Evolutionary conservation across 2,329 filamentous ascomycete genomes (phyloP), one percentile per base, ranked within the genome.

Genomic region (Arthroderma sp.): DNA sequence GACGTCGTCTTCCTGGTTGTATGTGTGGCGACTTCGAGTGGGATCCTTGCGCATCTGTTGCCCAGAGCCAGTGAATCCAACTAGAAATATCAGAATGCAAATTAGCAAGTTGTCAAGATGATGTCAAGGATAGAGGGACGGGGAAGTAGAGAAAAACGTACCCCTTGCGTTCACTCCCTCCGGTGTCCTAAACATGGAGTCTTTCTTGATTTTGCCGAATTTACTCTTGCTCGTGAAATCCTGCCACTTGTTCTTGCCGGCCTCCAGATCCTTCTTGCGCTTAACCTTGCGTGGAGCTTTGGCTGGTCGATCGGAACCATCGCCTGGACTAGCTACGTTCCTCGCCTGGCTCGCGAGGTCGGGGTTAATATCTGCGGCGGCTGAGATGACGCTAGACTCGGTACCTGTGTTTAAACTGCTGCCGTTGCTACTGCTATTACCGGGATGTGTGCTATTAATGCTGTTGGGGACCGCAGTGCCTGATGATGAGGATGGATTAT

Each of bases 141-240:
- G 58, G 37, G 28, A 44, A 44, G 61, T 44, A 60, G 61, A 47
- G 55, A 55, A 60, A 57, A 79, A 64, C 28, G 28, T 75, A 95
- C 91, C 91, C 86, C 90, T 82, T 58, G 87, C 91, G 66, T 88
- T 82, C 23, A 93, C 81, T 60, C 88, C 85, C 33, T 95, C 90
- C 0, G 90, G 89, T 2, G 91, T 96, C 51, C 91, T 84, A 71
- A 96, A 96, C 91, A 96, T 96, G 78, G 89, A 95, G 53, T 95
- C 88, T 74, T 95, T 95, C 76, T 91, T 91, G 23, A 70, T 76
- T 68, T 88, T 91, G n/a, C 76, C 74, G 59, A 76, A 70, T 67
- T 82, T 84, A 59, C 78, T 77, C 71, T 94, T 95, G 67, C 80
- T 78, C 63, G 84, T 87, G 71, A 95, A 98, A 62, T 94, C 88